A percentile compares a stretch with the other conserved stretches of the same genome.
These are phyloP conservation scores for Annulohypoxylon stygium DNA, from an alignment of 495 filamentous ascomycete species.

Conservation along the genomic window DNA sequence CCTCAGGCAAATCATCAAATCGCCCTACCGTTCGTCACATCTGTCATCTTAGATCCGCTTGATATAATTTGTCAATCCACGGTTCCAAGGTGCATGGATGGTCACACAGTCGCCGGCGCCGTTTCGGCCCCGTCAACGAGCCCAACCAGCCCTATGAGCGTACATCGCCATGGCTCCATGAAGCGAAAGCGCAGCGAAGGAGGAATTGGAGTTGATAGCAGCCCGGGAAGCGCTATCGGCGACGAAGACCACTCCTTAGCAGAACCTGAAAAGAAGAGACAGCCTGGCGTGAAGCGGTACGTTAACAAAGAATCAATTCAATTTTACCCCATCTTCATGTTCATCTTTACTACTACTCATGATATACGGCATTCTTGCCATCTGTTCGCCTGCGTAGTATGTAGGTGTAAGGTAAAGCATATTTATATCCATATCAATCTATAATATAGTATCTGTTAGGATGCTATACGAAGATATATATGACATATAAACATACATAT, in stretches of 20 bases:
- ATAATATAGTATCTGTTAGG: not conserved
- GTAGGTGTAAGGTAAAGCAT: slow-evolving; percentile 1
- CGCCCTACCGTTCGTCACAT: slow-evolving; percentile 44
- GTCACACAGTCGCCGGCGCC: slow-evolving; percentile 54
- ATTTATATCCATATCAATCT: slow-evolving; percentile 1
- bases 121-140: slow-evolving; percentile 56
- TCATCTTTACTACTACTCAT: not conserved
- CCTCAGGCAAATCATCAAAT: slow-evolving; percentile 25
- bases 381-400: not conserved
- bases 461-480: slow-evolving; percentile 6
- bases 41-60: slow-evolving; percentile 38
- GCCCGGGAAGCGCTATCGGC: slow-evolving; percentile 74
- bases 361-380: slow-evolving; percentile 3
- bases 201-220: slow-evolving; percentile 67
- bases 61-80: slow-evolving; percentile 49
- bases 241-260: slow-evolving; percentile 71
- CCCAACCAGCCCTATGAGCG: slow-evolving; percentile 57
- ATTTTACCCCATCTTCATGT: not conserved
- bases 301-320: slow-evolving; percentile 16
- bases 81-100: slow-evolving; percentile 53
- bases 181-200: slow-evolving; percentile 64
- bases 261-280: slow-evolving; percentile 72
- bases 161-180: slow-evolving; percentile 59
- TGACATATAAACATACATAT: not conserved
- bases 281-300: slow-evolving; percentile 79